Evolutionary conservation across 1,139 yeast genomes (phyloP).

Genomic region (Blastobotrys arbuscula): DNA sequence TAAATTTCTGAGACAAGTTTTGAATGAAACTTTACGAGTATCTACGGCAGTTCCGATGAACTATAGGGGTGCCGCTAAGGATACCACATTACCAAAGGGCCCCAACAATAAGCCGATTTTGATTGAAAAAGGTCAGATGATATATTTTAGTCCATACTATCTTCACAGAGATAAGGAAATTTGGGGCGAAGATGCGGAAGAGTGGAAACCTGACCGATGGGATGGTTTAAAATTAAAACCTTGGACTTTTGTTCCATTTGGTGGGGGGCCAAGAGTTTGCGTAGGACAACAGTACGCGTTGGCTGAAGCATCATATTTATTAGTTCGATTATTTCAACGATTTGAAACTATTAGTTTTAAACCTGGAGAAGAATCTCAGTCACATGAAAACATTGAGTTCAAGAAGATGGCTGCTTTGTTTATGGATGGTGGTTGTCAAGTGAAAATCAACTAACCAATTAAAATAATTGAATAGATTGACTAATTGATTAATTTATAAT

Average conservation of each 20-base stretch:
- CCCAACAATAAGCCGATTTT: conserved; percentile 32
- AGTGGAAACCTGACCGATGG: conserved; percentile 51
- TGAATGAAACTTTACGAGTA: conserved; percentile 28
- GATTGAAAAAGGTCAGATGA: conserved; percentile 39
- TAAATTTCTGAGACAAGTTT: conserved; percentile 22
- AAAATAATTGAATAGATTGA: too few species aligned
- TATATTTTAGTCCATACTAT: conserved; percentile 31
- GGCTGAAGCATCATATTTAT: conserved; percentile 47
- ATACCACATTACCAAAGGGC: conserved; percentile 45
- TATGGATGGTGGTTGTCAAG: conserved; percentile 8
- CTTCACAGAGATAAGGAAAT: conserved; percentile 42
- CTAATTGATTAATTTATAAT: too few species aligned
- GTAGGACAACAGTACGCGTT: conserved; percentile 52
- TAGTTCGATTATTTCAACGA: conserved; percentile 38
- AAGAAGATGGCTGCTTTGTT: conserved; percentile 4
- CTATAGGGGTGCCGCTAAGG: conserved; percentile 25
- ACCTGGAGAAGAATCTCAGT: conserved; percentile 9
- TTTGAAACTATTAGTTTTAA: conserved; percentile 7
- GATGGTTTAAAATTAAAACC: conserved; percentile 17
- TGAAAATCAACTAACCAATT: conserved; percentile 4
- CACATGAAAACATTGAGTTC: conserved; percentile 5
- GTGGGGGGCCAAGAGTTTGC: conserved; percentile 53
- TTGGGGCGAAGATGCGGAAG: conserved; percentile 46
- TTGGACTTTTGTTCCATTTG: conserved; percentile 48
- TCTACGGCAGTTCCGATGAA: conserved; percentile 30